These are phyloP conservation scores for Aspergillus felis DNA, from an alignment of 2,329 filamentous ascomycete genomes.

Conservation along the genomic window DNA sequence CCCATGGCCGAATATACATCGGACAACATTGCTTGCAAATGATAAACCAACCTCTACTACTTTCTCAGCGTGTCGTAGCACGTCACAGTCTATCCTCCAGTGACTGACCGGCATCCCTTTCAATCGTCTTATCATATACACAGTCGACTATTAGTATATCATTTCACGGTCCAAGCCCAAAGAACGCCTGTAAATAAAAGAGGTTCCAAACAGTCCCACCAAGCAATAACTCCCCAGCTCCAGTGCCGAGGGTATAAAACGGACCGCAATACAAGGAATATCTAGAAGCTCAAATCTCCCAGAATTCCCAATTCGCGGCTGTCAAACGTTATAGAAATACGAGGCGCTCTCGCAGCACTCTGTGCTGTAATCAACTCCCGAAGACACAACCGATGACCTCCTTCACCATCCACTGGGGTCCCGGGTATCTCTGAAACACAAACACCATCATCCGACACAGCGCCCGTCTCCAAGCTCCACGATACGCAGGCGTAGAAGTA, in stretches of 20 bases:
- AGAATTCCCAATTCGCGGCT: conserved; percentile 18
- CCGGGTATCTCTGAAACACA: conserved; percentile 1
- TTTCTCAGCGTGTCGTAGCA: too few relatives aligned
- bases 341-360: background rate
- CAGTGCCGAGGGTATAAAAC: background rate
- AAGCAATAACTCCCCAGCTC: background rate
- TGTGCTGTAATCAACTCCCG: background rate
- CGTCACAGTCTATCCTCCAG: too few relatives aligned
- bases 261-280: background rate
- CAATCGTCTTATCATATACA: background rate
- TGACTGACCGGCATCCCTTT: background rate
- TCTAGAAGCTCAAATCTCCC: conserved; percentile 11
- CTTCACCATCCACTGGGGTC: background rate
- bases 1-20: too few relatives aligned
- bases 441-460: background rate
- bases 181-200: background rate
- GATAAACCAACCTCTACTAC: too few relatives aligned
- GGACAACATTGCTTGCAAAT: too few relatives aligned
- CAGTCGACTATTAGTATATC: background rate
- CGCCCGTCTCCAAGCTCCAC: conserved; percentile 16
- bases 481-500: conserved; percentile 34
- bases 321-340: conserved; percentile 25
- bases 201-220: background rate
- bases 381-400: background rate
- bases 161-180: background rate